Evolutionary conservation across 495 filamentous ascomycete species (phyloP), one percentile per base, ranked within the genome.

Genomic region (Talaromyces liani): DNA sequence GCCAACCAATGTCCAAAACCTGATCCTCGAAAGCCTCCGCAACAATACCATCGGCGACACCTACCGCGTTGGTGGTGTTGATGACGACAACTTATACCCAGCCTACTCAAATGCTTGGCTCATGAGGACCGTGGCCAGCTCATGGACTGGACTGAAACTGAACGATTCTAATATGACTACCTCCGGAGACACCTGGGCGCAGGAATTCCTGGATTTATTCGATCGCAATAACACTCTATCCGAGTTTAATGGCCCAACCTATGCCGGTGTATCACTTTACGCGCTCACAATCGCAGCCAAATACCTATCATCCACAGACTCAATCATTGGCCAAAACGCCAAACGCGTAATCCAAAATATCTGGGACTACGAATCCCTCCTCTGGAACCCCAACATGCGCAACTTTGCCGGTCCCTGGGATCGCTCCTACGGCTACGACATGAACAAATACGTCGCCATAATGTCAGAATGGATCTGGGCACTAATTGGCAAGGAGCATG

Each of bases 331-430:
- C 29, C 65, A 70, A 49, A 71, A 73, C 31, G 73, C 65, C 2
- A 62, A 67, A 33, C 64, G 65, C 1, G 70, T 77, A 39, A 66
- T 76, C 24, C 61, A 67, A 9, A 55, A 64, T 7, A 77, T 67
- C 53, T 77, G 75, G 75, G 65, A 74, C 31, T 64, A 70, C 8
- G 65, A 73, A 22, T 65, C 70, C 0, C 33, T 68, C 33, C 67
- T 79, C 10, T 79, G 72, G 60, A 72, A 78, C 39, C 68, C 77
- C 1, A 64, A 74, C 22, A 39, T 79, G 59, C 69, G 71, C 39
- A 79, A 79, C 36, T 45, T 78, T 25, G 77, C 75, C 29, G 77
- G 77, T 3, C 77, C 77, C 0, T 79, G 77, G 77, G 77, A 79
- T 51, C 71, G 77, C 4, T 70, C 71, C 0, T 79, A 79, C 62